A percentile compares a stretch with the other conserved stretches of the same genome.
phyloP scores from a whole-genome alignment of 2,329 filamentous ascomycete genomes.

The Talaromyces albobiverticillius region DNA sequence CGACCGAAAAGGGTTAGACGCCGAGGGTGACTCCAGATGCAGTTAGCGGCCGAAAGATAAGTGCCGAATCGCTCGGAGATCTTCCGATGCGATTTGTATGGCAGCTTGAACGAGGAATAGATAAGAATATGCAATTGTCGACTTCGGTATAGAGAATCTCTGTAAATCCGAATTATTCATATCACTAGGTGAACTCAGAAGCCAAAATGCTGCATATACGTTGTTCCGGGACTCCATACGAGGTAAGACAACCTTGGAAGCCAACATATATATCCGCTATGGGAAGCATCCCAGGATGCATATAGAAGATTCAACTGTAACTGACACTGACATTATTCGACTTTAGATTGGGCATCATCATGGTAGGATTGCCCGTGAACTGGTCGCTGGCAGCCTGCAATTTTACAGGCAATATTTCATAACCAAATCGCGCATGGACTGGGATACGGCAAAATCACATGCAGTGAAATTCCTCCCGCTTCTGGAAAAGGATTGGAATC shows the following conservation, averaged over 20 bases:
- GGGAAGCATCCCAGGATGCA: too few species aligned
- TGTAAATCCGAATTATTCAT: neutral
- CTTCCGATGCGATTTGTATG: neutral
- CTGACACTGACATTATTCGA: neutral
- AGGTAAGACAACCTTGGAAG: too few species aligned
- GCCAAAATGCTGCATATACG: neutral
- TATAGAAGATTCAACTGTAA: too few species aligned
- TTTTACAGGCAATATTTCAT: neutral
- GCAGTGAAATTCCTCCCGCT: constrained; percentile 1
- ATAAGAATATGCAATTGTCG: neutral
- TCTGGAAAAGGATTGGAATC: neutral
- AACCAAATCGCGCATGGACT: neutral
- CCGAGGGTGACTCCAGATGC: neutral
- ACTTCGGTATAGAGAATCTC: neutral
- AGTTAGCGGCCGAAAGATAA: neutral
- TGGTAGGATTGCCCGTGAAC: neutral
- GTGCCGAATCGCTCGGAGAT: neutral
- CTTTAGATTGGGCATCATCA: neutral
- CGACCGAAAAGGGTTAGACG: neutral
- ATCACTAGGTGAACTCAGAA: neutral
- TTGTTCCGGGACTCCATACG: neutral
- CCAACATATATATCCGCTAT: too few species aligned
- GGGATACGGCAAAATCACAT: neutral
- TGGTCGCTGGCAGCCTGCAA: neutral
- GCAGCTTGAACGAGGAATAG: neutral